Base-by-base conservation (phyloP, 106 monocot genomes). In the Dendrobium catenatum region DNA sequence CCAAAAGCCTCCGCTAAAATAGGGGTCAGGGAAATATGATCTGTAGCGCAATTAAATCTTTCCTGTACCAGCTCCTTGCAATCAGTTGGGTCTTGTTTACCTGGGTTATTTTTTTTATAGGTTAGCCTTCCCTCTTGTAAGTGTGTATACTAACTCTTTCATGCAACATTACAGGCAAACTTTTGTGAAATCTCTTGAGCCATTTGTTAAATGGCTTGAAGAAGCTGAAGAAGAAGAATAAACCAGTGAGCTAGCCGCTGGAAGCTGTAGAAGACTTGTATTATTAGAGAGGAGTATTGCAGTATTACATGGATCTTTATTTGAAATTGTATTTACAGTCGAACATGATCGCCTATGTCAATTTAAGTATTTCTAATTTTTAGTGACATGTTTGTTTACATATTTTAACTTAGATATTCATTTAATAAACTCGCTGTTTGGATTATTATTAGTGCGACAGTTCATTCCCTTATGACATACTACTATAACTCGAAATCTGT, bases 201-300 rank as follows among this genome's bases (percentile, higher is more conserved):
- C 95, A 72, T 95, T 95, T 89, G 93, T 95, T 29, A 93, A 93
- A 55, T 95, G 95, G 95, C 95, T 95, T 20, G 95, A 95, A 84
- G 91, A 93, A 85, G 95, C 95, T 31, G 95, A 95, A 85, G 95
- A 95, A 87, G 95, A 95, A 81, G 95, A 93, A 76, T 88, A 80
- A 81, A 26, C 8, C 61, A 61, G 22, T n/a, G n/a, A 61, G 61
- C 61, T n/a, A 22, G 61, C 61, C 4, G 61, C 3, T 19, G 22
- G 61, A 61, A 9, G 19, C 61, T 61, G 61, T 61, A 6, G 61
- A 22, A 22, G 61, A 61, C 61, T 9, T 61, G 61, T 20, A n/a
- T 61, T 4, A n/a, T n/a, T 61, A 4, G 8, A 10, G n/a, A 10
- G 2, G n/a, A 22, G 19, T 9, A 15, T 56, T 3, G 15, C 15